These are phyloP conservation scores for Fusarium sp. DNA, from an alignment of 2,329 filamentous ascomycete genomes.

Conservation along the genomic window DNA sequence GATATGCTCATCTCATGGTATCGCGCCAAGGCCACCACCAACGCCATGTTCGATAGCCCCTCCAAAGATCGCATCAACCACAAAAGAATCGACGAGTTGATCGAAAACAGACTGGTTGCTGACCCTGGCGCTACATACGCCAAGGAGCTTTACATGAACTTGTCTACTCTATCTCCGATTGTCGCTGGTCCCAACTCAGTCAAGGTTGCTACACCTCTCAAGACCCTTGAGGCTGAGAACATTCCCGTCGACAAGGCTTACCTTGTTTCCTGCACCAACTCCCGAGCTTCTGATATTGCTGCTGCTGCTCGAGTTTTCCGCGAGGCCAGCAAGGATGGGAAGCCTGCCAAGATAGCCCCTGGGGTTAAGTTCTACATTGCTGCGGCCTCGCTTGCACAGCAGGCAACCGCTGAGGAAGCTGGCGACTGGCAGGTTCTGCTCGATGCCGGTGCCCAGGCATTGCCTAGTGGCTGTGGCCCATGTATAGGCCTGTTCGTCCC, in stretches of 20 bases:
- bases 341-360: slow-evolving; percentile 74
- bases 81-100: slow-evolving; percentile 75
- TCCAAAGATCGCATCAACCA: slow-evolving; percentile 75
- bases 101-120: slow-evolving; percentile 72
- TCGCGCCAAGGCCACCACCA: slow-evolving; percentile 77
- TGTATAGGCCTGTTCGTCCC: slow-evolving; percentile 77
- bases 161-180: slow-evolving; percentile 85
- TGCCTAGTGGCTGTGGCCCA: slow-evolving; percentile 81
- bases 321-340: slow-evolving; percentile 74
- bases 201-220: slow-evolving; percentile 83
- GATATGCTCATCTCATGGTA: slow-evolving; percentile 77
- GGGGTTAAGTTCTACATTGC: slow-evolving; percentile 90
- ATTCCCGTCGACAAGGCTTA: slow-evolving; percentile 88
- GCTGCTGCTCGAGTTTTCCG: slow-evolving; percentile 84
- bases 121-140: slow-evolving; percentile 84
- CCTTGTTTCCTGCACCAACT: slow-evolving; percentile 91
- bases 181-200: slow-evolving; percentile 91
- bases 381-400: slow-evolving; percentile 83
- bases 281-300: slow-evolving; percentile 80
- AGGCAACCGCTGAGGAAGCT: slow-evolving; percentile 77
- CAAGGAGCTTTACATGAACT: slow-evolving; percentile 83
- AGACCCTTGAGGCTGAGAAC: slow-evolving; percentile 75
- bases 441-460: slow-evolving; percentile 78
- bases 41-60: slow-evolving; percentile 67
- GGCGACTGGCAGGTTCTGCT: slow-evolving; percentile 88